Conservation (phyloP, 2,329 filamentous ascomycete species). For the Beauveria scarabaeidicola region DNA sequence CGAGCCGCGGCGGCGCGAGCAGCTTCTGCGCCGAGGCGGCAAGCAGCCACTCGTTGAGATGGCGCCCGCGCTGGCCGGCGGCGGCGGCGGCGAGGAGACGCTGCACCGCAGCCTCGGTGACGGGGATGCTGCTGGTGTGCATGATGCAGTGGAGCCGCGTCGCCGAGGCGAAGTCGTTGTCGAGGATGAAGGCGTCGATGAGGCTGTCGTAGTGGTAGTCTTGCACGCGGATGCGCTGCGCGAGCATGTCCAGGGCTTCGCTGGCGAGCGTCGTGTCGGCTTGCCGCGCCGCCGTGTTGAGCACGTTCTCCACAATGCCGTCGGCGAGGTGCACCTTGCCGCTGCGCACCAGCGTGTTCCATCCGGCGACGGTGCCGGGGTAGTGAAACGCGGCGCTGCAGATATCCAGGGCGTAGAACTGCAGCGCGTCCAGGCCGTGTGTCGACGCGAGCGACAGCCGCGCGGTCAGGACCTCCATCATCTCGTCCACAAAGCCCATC, state of each 20-base stretch:
- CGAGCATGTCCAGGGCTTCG: constrained; percentile 51
- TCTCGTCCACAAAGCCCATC: constrained; percentile 67
- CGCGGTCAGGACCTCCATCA: constrained; percentile 57
- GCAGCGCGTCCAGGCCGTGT: constrained; percentile 42
- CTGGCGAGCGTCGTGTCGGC: constrained; percentile 62
- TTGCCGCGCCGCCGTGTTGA: constrained; percentile 62
- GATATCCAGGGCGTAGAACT: constrained; percentile 66
- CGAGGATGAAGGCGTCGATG: constrained; percentile 57
- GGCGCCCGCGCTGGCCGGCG: not conserved
- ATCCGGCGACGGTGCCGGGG: constrained; percentile 58
- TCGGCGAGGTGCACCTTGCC: constrained; percentile 39
- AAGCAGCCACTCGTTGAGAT: not conserved
- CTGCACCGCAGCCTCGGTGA: not conserved
- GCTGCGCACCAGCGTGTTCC: constrained; percentile 55
- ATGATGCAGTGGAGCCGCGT: constrained; percentile 68
- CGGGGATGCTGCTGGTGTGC: constrained; percentile 33
- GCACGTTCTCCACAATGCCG: constrained; percentile 56
- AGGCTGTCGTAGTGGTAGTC: constrained; percentile 73
- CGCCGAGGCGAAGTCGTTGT: constrained; percentile 54
- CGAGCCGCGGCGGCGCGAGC: not conserved
- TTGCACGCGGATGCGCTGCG: constrained; percentile 39
- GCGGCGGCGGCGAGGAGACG: constrained; percentile 27
- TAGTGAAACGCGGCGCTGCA: constrained; percentile 58
- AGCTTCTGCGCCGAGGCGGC: not conserved
- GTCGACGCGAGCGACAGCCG: constrained; percentile 30